Percentiles rank a stretch among this genome's conserved stretches.
Evolutionary conservation across 768 basidiomycete genomes (phyloP).

Genomic region (Lactarius hengduanensis): DNA sequence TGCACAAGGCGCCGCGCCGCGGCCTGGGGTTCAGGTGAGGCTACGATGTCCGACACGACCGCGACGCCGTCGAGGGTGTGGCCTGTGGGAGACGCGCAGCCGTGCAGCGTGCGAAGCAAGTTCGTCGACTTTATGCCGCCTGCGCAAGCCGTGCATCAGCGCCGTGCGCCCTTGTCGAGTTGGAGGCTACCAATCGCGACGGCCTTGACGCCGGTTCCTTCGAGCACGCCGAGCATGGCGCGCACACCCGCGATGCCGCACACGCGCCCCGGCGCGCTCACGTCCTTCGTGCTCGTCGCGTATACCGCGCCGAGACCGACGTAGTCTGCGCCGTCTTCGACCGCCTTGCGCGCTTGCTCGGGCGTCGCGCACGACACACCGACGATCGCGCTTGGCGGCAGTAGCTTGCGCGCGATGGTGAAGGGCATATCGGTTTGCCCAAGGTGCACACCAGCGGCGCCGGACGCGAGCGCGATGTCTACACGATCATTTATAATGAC

Average conservation of each 20-base stretch:
- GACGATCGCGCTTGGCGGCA: conserved; percentile 69
- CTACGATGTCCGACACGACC: conserved; percentile 83
- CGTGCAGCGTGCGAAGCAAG: conserved; percentile 71
- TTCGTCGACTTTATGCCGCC: conserved; percentile 87
- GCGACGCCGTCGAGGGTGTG: conserved; percentile 78
- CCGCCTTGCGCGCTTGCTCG: conserved; percentile 61
- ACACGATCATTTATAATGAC: conserved; percentile 86
- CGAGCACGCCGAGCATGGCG: conserved; percentile 59
- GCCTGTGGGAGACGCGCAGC: conserved; percentile 56
- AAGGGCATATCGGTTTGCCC: conserved; percentile 88
- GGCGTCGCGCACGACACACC: conserved; percentile 77
- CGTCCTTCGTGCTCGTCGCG: conserved; percentile 75
- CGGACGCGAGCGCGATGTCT: conserved; percentile 79
- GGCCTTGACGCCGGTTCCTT: conserved; percentile 61
- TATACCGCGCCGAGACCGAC: conserved; percentile 87
- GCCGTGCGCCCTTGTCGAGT: too few species aligned
- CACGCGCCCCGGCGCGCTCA: conserved; percentile 49
- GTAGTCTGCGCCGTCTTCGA: conserved; percentile 72
- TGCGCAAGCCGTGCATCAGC: conserved; percentile 35
- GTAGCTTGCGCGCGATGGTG: conserved; percentile 57
- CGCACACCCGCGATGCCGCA: conserved; percentile 76
- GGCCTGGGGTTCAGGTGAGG: conserved; percentile 52
- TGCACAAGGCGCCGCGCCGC: conserved; percentile 48
- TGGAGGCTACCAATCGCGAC: conserved; percentile 75
- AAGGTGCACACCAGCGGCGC: conserved; percentile 80